These are phyloP conservation scores for Prunella vulgaris DNA, from an alignment of 257 asterid genomes.

Conservation along the genomic window DNA sequence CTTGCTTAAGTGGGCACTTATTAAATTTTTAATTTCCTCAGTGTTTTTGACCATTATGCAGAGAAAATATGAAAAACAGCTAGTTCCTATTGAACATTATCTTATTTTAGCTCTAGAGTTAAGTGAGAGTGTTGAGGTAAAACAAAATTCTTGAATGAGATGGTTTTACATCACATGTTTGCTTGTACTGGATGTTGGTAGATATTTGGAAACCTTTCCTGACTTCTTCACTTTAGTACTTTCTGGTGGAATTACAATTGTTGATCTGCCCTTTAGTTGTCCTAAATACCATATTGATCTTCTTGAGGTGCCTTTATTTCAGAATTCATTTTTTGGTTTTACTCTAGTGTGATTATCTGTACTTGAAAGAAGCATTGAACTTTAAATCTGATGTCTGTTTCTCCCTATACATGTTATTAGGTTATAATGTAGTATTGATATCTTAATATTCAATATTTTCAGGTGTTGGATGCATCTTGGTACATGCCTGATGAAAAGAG, in stretches of 20 bases:
- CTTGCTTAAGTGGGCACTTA: not conserved
- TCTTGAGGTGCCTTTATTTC: not conserved
- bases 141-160: not conserved
- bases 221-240: not conserved
- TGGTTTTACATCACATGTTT: not conserved
- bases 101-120: not conserved
- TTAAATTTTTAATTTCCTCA: too few relatives aligned
- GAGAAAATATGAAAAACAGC: not conserved
- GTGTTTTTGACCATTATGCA: too few relatives aligned
- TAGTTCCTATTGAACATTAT: too few relatives aligned
- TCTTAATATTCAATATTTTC: constrained; percentile 11
- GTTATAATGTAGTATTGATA: constrained; percentile 1
- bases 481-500: constrained; percentile 99
- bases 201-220: not conserved
- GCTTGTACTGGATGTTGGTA: constrained; percentile 1
- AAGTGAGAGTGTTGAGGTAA: not conserved
- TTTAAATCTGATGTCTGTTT: not conserved
- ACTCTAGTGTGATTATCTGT: not conserved
- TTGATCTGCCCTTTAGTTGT: not conserved
- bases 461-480: constrained; percentile 99
- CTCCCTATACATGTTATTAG: not conserved
- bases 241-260: not conserved
- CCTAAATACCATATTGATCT: constrained; percentile 4
- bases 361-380: not conserved
- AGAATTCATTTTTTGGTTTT: not conserved